A percentile compares a stretch with the other conserved stretches of the same genome.
Evolutionary conservation across 495 filamentous ascomycete species (phyloP).

Genomic region (Podospora bellae-mahoneyi): DNA sequence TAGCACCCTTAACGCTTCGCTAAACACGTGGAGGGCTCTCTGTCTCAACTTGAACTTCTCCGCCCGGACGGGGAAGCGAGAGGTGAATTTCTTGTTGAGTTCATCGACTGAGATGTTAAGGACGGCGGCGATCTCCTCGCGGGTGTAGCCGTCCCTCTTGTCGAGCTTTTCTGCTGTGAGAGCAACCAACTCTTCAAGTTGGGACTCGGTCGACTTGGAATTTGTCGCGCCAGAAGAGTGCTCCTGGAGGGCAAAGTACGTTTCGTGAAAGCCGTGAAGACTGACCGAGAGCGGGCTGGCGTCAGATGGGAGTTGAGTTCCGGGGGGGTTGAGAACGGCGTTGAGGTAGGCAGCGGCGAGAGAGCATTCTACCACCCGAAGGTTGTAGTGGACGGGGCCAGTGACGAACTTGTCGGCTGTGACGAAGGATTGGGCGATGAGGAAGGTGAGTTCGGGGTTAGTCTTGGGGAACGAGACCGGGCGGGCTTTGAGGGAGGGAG

Average conservation of each 20-base stretch:
- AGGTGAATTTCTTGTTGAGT: conserved; percentile 70
- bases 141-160: conserved; percentile 78
- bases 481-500: conserved; percentile 68
- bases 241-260: conserved; percentile 65
- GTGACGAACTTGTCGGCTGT: conserved; percentile 92
- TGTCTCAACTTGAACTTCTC: conserved; percentile 84
- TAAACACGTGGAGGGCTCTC: conserved; percentile 84
- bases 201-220: conserved; percentile 35
- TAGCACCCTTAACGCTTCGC: conserved; percentile 81
- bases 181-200: conserved; percentile 66
- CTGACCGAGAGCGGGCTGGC: conserved; percentile 78
- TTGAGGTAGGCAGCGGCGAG: conserved; percentile 72
- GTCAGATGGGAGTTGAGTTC: conserved; percentile 69
- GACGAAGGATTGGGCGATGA: conserved; percentile 93
- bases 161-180: conserved; percentile 61
- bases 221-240: conserved; percentile 28
- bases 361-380: conserved; percentile 91
- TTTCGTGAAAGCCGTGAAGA: conserved; percentile 80
- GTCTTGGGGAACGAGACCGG: conserved; percentile 83
- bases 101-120: conserved; percentile 66
- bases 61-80: conserved; percentile 81
- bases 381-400: conserved; percentile 89
- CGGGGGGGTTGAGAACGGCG: conserved; percentile 49
- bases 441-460: conserved; percentile 78
- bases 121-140: conserved; percentile 75